These are phyloP conservation scores for Solanum sparsipilum DNA, from an alignment of 257 asterid species.

Conservation along the genomic window DNA sequence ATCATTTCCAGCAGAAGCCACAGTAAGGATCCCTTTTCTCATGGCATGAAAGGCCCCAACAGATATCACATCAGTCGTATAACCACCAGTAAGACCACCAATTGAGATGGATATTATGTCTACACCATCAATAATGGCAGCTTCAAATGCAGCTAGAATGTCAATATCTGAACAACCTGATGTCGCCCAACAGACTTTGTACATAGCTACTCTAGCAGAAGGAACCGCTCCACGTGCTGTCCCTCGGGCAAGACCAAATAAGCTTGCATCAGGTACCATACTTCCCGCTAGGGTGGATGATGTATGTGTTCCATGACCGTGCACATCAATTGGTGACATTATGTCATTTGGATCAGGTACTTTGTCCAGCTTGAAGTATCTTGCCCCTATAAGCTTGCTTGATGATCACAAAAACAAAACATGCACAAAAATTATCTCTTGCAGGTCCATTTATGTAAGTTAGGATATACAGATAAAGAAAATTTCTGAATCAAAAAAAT, in stretches of 20 bases:
- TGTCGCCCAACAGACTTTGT: constrained; percentile 76
- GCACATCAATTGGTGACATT: constrained; percentile 61
- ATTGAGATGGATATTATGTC: constrained; percentile 77
- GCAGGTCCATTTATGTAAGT: not conserved
- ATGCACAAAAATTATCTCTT: not conserved
- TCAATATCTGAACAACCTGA: constrained; percentile 76
- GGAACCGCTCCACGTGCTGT: constrained; percentile 94
- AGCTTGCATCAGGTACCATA: constrained; percentile 45
- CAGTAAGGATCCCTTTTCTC: constrained; percentile 68
- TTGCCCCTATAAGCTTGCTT: constrained; percentile 93
- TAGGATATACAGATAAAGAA: not conserved
- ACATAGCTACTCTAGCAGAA: constrained; percentile 73
- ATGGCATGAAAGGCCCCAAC: constrained; percentile 74
- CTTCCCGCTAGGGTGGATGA: constrained; percentile 80
- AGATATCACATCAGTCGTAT: constrained; percentile 58
- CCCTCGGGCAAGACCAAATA: constrained; percentile 68
- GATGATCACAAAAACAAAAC: constrained; percentile 4
- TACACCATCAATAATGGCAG: constrained; percentile 83
- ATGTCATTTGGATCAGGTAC: constrained; percentile 39
- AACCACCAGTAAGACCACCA: constrained; percentile 51
- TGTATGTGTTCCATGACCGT: constrained; percentile 97
- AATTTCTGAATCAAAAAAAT: not conserved
- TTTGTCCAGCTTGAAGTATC: constrained; percentile 69
- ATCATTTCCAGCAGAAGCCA: constrained; percentile 81
- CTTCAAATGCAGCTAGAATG: constrained; percentile 83